phyloP scores from a whole-genome alignment of 1,284 basidiomycete species.

The Fomitopsis schrenkii region DNA sequence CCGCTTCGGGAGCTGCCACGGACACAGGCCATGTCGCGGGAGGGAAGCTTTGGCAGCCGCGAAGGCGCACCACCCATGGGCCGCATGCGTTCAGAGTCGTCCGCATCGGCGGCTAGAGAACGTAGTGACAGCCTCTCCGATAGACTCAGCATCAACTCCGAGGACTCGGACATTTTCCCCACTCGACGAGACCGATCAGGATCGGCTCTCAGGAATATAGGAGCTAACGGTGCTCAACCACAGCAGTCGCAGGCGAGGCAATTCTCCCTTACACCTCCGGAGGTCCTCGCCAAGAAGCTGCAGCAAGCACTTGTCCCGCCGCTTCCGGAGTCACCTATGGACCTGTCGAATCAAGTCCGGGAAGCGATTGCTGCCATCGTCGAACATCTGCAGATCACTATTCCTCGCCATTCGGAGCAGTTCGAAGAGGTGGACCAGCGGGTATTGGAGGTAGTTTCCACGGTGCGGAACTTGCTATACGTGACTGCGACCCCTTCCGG shows the following conservation, averaged over 20 bases:
- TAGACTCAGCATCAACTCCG: conserved; percentile 67
- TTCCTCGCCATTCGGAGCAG: conserved; percentile 43
- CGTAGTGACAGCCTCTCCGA: conserved; percentile 33
- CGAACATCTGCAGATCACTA: conserved; percentile 47
- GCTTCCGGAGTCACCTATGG: conserved; percentile 52
- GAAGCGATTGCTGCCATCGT: conserved; percentile 63
- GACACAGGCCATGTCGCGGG: conserved; percentile 13
- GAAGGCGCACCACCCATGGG: conserved; percentile 12
- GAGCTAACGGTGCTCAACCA: conserved; percentile 8
- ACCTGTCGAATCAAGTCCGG: conserved; percentile 54
- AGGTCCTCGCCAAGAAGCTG: conserved; percentile 60
- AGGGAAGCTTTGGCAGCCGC: conserved; percentile 10
- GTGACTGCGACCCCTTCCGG: conserved; percentile 59
- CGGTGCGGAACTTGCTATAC: conserved; percentile 73
- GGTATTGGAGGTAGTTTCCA: conserved; percentile 61
- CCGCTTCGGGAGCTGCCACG: conserved; percentile 10
- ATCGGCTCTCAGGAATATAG: conserved; percentile 15
- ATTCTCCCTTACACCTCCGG: conserved; percentile 57
- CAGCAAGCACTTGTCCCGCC: conserved; percentile 59
- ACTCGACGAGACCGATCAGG: conserved; percentile 33
- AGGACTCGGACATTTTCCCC: conserved; percentile 74
- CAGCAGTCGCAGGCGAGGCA: conserved; percentile 12
- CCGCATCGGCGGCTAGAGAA: conserved; percentile 29
- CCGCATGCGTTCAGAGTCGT: conserved; percentile 37
- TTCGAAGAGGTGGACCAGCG: conserved; percentile 57